Conservation (phyloP, 768 basidiomycete species). For the Multifurca ochricompacta region DNA sequence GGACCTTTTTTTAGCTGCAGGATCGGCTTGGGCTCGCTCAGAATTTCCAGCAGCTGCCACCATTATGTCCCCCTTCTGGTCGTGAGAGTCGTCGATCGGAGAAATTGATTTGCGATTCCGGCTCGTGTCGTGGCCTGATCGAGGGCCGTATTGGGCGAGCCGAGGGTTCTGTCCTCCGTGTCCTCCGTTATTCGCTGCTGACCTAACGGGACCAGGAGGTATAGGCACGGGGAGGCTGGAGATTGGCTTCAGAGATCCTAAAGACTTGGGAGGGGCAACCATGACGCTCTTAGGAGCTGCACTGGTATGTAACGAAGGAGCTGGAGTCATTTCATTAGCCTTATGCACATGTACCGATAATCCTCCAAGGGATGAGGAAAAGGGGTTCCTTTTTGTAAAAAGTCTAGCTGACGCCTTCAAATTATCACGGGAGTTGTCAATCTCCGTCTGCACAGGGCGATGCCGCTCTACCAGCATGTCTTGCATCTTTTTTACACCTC, state of each 20-base stretch:
- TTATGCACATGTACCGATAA: background rate
- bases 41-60: background rate
- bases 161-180: background rate
- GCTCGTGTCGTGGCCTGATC: background rate
- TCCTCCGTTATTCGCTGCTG: background rate
- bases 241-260: conserved; percentile 9
- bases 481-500: background rate
- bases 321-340: background rate
- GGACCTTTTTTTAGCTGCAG: background rate
- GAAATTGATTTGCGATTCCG: background rate
- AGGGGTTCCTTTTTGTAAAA: conserved; percentile 3
- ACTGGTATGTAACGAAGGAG: background rate
- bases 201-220: background rate
- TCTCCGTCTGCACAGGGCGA: background rate
- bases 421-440: background rate
- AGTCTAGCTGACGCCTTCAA: background rate
- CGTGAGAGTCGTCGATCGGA: background rate
- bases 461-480: conserved; percentile 7
- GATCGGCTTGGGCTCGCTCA: background rate
- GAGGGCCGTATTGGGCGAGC: background rate
- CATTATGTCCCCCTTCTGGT: background rate
- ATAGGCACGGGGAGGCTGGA: conserved; percentile 3
- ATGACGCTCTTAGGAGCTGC: background rate
- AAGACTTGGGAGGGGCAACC: background rate
- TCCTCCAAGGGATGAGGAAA: background rate